Evolutionary conservation across 2,329 filamentous ascomycete species (phyloP).

Genomic region (Alternaria consortialis): DNA sequence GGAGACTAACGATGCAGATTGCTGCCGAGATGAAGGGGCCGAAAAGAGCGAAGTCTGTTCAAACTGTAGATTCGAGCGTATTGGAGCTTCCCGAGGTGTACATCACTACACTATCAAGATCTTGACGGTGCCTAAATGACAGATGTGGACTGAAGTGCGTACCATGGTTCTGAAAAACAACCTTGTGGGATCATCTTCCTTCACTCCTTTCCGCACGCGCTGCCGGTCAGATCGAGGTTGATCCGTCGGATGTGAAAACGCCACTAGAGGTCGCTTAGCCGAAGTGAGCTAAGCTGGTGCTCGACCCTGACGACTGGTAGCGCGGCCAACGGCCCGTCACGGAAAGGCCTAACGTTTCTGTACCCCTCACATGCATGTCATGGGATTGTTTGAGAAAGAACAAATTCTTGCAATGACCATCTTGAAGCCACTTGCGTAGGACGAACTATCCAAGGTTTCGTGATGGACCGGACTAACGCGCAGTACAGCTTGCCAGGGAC

Average conservation of each 20-base stretch:
- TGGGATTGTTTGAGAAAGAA: not conserved
- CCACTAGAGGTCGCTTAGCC: not conserved
- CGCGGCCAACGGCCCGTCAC: constrained; percentile 2
- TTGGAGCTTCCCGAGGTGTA: not conserved
- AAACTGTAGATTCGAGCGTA: not conserved
- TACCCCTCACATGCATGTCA: not conserved
- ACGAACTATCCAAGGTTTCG: constrained; percentile 2
- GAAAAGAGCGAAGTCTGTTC: not conserved
- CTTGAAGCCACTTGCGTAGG: not conserved
- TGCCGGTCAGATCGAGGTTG: not conserved
- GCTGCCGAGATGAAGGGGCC: not conserved
- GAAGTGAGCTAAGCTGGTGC: not conserved
- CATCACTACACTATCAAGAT: not conserved
- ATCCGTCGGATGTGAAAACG: constrained; percentile 3
- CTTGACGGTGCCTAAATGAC: not conserved
- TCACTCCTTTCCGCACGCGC: not conserved
- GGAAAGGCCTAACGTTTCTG: constrained; percentile 2
- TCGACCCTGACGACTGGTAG: not conserved
- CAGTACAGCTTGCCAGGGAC: not conserved
- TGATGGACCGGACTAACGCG: not conserved
- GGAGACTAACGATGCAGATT: not conserved
- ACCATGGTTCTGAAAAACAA: not conserved
- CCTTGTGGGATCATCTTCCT: not conserved
- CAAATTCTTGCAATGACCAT: not conserved
- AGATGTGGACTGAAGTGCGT: not conserved